These are phyloP conservation scores for Agrocybe chaxingu DNA, from an alignment of 768 basidiomycete species.

Conservation along the genomic window DNA sequence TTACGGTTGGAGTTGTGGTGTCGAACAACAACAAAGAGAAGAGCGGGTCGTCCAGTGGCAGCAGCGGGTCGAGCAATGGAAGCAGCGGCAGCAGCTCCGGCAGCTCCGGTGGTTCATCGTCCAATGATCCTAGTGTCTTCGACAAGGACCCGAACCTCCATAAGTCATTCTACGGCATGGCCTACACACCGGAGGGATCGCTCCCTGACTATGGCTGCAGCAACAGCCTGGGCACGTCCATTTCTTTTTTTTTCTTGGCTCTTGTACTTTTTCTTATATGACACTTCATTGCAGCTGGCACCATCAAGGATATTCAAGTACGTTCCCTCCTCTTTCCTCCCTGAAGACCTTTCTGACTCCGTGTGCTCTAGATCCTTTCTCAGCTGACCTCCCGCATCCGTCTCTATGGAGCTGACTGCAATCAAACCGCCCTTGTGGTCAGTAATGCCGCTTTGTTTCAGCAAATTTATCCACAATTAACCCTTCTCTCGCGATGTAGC, in stretches of 20 bases:
- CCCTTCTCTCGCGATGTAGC: conserved; percentile 27
- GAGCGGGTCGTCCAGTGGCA: conserved; percentile 8
- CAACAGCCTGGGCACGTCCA: conserved; percentile 37
- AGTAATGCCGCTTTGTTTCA: conserved; percentile 18
- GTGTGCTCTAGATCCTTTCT: conserved; percentile 58
- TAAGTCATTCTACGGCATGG: conserved; percentile 80
- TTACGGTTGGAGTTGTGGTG: conserved; percentile 64
- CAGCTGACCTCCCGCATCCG: conserved; percentile 80
- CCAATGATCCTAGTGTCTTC: conserved; percentile 71
- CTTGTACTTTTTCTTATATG: not conserved
- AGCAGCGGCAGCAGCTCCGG: conserved; percentile 8
- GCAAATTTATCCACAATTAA: not conserved
- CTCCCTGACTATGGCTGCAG: conserved; percentile 64
- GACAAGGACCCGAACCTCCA: conserved; percentile 60
- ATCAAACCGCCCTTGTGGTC: conserved; percentile 74
- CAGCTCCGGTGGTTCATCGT: conserved; percentile 2
- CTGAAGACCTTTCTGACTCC: conserved; percentile 9
- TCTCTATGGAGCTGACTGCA: conserved; percentile 86
- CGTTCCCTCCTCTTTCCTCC: conserved; percentile 6
- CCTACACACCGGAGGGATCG: conserved; percentile 78
- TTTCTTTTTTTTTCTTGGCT: not conserved
- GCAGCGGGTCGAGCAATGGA: conserved; percentile 3
- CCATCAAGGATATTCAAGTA: conserved; percentile 73
- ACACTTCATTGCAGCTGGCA: conserved; percentile 35
- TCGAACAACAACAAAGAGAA: conserved; percentile 45